These are phyloP conservation scores for Annulohypoxylon maeteangense DNA, from an alignment of 495 filamentous ascomycete species.

Conservation along the genomic window DNA sequence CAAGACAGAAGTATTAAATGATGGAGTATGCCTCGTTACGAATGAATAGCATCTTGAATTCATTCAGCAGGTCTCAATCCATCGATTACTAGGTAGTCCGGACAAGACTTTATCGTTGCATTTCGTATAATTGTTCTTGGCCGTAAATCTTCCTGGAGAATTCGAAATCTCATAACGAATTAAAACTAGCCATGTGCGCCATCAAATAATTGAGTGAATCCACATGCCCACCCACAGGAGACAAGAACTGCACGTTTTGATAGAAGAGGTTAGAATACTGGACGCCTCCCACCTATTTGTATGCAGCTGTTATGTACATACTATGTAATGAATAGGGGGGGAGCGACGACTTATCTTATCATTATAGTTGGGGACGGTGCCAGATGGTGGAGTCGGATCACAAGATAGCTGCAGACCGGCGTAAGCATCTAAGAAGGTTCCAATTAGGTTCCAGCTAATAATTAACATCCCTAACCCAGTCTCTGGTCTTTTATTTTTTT, in stretches of 20 bases:
- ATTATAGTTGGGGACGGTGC: slow-evolving; percentile 24
- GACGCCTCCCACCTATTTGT: background rate
- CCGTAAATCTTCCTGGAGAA: background rate
- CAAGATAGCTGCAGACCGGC: slow-evolving; percentile 30
- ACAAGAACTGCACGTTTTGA: background rate
- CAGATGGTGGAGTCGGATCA: slow-evolving; percentile 32
- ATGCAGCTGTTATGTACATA: background rate
- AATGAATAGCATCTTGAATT: background rate
- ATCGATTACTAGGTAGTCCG: background rate
- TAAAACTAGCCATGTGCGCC: background rate
- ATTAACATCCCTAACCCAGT: slow-evolving; percentile 19
- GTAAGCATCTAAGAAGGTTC: slow-evolving; percentile 7
- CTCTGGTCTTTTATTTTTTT: background rate
- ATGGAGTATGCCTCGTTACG: slow-evolving; percentile 16
- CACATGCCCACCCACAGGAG: background rate
- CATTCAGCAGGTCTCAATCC: slow-evolving; percentile 17
- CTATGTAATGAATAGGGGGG: slow-evolving; percentile 16
- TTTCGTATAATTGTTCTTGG: background rate
- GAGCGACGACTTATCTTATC: slow-evolving; percentile 32
- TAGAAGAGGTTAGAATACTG: background rate
- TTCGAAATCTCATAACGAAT: background rate
- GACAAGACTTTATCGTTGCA: background rate
- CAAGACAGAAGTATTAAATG: background rate
- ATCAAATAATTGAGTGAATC: background rate
- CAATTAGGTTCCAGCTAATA: background rate